Conservation (phyloP, 108 stramenopile species). For the Cyclotella cryptica region DNA sequence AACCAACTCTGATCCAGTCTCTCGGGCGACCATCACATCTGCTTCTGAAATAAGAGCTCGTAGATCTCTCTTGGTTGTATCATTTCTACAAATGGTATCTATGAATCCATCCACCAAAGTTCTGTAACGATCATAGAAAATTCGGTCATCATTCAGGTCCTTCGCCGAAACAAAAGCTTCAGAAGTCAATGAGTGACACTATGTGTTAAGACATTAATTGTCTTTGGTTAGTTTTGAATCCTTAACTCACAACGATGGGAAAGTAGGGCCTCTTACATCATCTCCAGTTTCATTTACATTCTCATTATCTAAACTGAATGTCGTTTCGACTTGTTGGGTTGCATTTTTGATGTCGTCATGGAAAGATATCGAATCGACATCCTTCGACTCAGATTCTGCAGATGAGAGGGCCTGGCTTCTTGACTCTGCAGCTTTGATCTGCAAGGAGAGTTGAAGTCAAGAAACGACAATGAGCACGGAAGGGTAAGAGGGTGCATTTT, state of each 20-base stretch:
- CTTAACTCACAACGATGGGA: background rate
- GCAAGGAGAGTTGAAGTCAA: background rate
- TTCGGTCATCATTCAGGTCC: background rate
- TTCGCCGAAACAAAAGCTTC: background rate
- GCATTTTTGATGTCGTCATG: background rate
- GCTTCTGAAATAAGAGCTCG: background rate
- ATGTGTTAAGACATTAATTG: no score
- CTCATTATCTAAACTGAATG: no score
- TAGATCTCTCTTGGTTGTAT: background rate
- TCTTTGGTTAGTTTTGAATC: no score
- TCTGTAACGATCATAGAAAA: background rate
- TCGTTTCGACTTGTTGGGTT: background rate
- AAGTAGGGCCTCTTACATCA: background rate
- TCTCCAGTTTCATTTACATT: background rate
- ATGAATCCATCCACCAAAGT: background rate
- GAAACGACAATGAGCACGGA: background rate
- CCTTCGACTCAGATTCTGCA: background rate
- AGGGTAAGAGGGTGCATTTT: no score
- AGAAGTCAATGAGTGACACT: no score
- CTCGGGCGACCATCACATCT: background rate
- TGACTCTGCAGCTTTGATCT: background rate
- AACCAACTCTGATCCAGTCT: background rate
- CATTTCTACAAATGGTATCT: background rate
- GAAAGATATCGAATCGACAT: background rate
- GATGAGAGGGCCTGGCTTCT: background rate